A percentile compares a stretch with the other conserved stretches of the same genome.
phyloP scores from a whole-genome alignment of 1,284 basidiomycete genomes.

The Sporisorium reilianum region DNA sequence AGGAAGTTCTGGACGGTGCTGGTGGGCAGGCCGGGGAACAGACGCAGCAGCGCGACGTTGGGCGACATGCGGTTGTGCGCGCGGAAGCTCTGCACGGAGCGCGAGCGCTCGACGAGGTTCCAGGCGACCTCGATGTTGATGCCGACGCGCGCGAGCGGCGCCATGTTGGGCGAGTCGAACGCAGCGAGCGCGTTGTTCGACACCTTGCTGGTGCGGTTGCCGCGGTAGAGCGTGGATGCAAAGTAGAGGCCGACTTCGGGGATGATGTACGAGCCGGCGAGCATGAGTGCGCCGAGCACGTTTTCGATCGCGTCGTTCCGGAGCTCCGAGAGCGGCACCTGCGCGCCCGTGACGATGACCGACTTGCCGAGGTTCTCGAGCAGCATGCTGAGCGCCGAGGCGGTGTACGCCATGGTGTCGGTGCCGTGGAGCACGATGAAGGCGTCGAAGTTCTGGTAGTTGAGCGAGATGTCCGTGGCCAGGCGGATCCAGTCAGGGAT shows the following conservation, averaged over 20 bases:
- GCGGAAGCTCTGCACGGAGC: constrained; percentile 79
- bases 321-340: constrained; percentile 88
- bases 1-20: constrained; percentile 62
- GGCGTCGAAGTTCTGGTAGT: constrained; percentile 84
- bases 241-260: constrained; percentile 85
- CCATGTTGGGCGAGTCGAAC: constrained; percentile 86
- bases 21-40: constrained; percentile 83
- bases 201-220: constrained; percentile 81
- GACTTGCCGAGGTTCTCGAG: constrained; percentile 91
- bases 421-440: constrained; percentile 88
- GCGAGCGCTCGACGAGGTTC: constrained; percentile 76
- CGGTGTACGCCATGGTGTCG: constrained; percentile 74
- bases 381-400: constrained; percentile 76
- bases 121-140: constrained; percentile 77
- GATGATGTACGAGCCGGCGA: constrained; percentile 89
- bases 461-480: constrained; percentile 88
- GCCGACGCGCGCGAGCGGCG: constrained; percentile 84
- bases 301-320: constrained; percentile 79
- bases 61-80: constrained; percentile 76
- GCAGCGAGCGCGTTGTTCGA: constrained; percentile 88
- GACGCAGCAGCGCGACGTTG: constrained; percentile 71
- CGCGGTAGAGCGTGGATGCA: constrained; percentile 86
- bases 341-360: constrained; percentile 87
- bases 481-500: constrained; percentile 85
- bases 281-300: constrained; percentile 81